Evolutionary conservation across 768 basidiomycete species (phyloP), one percentile per base, ranked within the genome.

Genomic region (Candolleomyces aberdarensis): DNA sequence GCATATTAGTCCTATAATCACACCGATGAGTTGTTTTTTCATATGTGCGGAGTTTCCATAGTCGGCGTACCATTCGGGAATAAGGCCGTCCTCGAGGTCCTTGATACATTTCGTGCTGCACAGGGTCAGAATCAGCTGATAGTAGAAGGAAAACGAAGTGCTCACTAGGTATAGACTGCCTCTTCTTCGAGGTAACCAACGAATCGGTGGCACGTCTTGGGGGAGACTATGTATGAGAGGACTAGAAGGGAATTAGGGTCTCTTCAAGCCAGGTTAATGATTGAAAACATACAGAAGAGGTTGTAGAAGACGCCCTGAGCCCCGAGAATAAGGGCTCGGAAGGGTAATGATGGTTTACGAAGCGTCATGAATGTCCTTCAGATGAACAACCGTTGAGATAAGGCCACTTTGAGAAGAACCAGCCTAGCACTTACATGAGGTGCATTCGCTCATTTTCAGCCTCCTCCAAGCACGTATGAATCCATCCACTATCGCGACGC

Each of bases 361-460:
- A 98, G 78, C 7, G 93, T 91, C 92, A 98, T 92, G 77, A 98
- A 99, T 1, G 96, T 97, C 87, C 92, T 91, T 26, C 26, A 26
- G 1, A 58, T 46, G 56, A 65, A 62, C 20, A 52, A 56, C 50
- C 62, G 59, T 55, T 57, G n/a, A 67, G 67, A 59, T 62, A 19
- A 40, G 31, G 26, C 17, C 36, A 39, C 20, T 50, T 3, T 22
- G 13, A 10, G 10, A 22, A 43, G 44, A 20, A 26, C 10, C 39
- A 19, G 57, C n/a, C n/a, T 17, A 44, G 48, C 26, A 71, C 83
- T 68, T 62, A 92, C 90, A 96, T 91, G 56, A 96, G 80, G 72
- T 96, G 94, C 92, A 97, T 96, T 40, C 96, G 80, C 76, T 99
- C 96, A 71, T 98, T 98, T 70, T 98, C 94, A 13, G 95, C 94